Evolutionary conservation across 306 rosid species (phyloP).

Genomic region (Lablab purpureus): DNA sequence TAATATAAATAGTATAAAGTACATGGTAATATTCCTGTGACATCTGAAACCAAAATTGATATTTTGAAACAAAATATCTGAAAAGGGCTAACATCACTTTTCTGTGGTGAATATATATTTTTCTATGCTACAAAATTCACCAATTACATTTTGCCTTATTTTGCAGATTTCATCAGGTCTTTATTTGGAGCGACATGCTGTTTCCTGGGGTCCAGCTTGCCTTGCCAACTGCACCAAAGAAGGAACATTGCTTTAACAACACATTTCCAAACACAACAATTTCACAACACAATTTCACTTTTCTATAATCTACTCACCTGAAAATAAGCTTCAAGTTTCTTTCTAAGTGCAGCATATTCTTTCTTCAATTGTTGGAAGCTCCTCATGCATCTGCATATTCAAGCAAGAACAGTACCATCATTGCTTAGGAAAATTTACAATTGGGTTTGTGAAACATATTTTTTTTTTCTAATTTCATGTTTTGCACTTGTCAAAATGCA

Average conservation of each 20-base stretch:
- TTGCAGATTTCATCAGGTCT: slow-evolving; percentile 21
- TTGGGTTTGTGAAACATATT: not conserved
- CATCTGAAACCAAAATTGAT: slow-evolving; percentile 46
- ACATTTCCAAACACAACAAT: not conserved
- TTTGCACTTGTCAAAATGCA: not conserved
- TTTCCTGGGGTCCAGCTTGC: slow-evolving; percentile 63
- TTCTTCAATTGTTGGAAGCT: slow-evolving; percentile 82
- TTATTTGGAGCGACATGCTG: slow-evolving; percentile 68
- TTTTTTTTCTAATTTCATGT: not conserved
- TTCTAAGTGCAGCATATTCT: slow-evolving; percentile 77
- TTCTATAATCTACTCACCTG: slow-evolving; percentile 59
- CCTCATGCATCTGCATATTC: slow-evolving; percentile 73
- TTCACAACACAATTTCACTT: not conserved
- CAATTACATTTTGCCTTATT: slow-evolving; percentile 39
- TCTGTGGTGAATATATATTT: slow-evolving; percentile 35
- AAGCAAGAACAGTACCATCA: slow-evolving; percentile 2
- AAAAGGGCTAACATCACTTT: slow-evolving; percentile 37
- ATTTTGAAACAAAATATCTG: slow-evolving; percentile 43
- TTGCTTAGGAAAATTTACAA: not conserved
- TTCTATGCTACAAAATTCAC: slow-evolving; percentile 41
- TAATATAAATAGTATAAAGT: not conserved
- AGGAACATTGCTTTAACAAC: not conserved
- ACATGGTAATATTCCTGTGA: not conserved
- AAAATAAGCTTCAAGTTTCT: slow-evolving; percentile 92
- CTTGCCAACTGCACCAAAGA: slow-evolving; percentile 60